These are phyloP conservation scores for Starmerella bombicola DNA, from an alignment of 805 yeast genomes.

Conservation along the genomic window DNA sequence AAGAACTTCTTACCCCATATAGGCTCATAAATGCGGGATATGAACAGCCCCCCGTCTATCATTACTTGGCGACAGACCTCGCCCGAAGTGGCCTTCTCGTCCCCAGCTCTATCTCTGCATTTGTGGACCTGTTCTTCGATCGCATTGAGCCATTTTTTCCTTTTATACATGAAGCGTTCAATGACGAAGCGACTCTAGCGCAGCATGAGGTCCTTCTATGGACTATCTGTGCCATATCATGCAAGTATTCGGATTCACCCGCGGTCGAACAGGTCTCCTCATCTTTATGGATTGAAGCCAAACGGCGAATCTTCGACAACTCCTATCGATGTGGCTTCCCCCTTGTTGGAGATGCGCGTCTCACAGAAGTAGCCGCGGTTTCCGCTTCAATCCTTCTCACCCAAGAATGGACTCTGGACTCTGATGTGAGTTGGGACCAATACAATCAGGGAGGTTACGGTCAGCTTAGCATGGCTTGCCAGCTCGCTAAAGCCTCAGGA, in stretches of 20 bases:
- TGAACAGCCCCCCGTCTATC: no score
- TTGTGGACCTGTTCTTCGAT: conserved; percentile 42
- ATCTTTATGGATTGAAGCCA: neutral
- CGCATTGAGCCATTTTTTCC: conserved; percentile 88
- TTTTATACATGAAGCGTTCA: conserved; percentile 63
- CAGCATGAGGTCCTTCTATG: conserved; percentile 72
- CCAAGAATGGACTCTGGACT: conserved; percentile 65
- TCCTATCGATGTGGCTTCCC: neutral
- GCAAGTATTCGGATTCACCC: conserved; percentile 74
- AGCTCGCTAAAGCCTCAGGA: conserved; percentile 79
- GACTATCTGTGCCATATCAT: conserved; percentile 65
- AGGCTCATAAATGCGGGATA: neutral
- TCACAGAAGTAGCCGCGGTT: conserved; percentile 45
- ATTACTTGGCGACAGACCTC: neutral
- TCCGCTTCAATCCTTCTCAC: conserved; percentile 70
- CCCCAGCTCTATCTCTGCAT: conserved; percentile 3
- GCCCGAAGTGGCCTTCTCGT: neutral
- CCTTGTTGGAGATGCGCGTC: neutral
- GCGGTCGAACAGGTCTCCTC: conserved; percentile 85
- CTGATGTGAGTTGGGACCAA: conserved; percentile 1
- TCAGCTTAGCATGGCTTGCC: conserved; percentile 75
- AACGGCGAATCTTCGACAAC: neutral
- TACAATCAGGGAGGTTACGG: conserved; percentile 72
- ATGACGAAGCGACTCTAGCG: conserved; percentile 50
- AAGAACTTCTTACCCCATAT: neutral